Percentiles rank a stretch among this genome's conserved stretches.
phyloP scores from a whole-genome alignment of 495 filamentous ascomycete genomes.

The Pseudevernia furfuracea region DNA sequence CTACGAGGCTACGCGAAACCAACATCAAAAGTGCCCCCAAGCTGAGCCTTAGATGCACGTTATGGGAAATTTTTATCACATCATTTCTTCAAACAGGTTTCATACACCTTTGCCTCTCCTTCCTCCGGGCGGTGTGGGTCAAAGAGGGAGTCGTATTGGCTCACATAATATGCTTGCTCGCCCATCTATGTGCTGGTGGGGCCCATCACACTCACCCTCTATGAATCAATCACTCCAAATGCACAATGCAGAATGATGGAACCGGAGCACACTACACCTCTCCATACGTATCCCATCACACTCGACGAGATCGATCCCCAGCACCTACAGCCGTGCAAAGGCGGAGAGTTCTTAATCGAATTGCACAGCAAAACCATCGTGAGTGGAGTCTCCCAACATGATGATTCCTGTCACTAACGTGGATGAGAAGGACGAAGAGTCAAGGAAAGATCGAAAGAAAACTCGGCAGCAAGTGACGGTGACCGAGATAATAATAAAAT shows the following conservation, averaged over 20 bases:
- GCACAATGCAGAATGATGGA: background rate
- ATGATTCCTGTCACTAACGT: background rate
- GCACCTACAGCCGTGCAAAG: background rate
- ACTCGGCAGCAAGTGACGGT: background rate
- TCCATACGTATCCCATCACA: background rate
- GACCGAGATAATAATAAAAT: background rate
- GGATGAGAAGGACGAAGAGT: background rate
- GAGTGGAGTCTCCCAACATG: background rate
- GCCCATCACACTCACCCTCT: background rate
- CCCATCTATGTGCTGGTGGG: background rate
- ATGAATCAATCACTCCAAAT: background rate
- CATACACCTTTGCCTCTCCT: background rate
- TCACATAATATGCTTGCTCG: background rate
- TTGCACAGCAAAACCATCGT: background rate
- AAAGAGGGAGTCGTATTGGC: background rate
- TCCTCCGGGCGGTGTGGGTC: background rate
- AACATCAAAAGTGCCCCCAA: background rate
- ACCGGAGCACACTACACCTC: background rate
- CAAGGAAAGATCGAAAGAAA: background rate
- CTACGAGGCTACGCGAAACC: background rate
- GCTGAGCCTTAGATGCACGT: background rate
- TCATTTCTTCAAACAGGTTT: background rate
- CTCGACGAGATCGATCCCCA: background rate
- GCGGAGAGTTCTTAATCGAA: background rate
- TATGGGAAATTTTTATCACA: background rate